phyloP scores from a whole-genome alignment of 106 monocot species.

The Dendrobium chrysotoxum region DNA sequence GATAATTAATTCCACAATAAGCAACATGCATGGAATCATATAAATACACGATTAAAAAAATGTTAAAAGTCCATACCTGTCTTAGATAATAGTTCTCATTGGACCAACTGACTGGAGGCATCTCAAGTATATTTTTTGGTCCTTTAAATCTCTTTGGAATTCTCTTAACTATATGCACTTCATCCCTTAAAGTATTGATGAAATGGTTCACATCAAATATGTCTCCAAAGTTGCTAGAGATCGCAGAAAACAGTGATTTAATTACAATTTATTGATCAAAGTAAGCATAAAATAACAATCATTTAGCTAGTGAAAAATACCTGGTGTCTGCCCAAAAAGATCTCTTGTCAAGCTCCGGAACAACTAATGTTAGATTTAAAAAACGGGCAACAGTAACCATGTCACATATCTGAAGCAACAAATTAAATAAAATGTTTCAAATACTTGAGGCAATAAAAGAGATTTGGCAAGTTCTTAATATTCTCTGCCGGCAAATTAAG shows the following conservation, averaged over 20 bases:
- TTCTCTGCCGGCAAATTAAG: background rate
- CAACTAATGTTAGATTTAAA: slow-evolving; percentile 75
- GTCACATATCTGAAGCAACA: slow-evolving; percentile 81
- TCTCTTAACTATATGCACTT: slow-evolving; percentile 69
- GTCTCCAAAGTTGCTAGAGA: slow-evolving; percentile 72
- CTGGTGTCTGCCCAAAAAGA: slow-evolving; percentile 98
- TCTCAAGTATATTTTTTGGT: slow-evolving; percentile 26
- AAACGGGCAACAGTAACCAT: slow-evolving; percentile 84
- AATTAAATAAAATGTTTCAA: slow-evolving; percentile 8
- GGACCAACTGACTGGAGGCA: slow-evolving; percentile 97
- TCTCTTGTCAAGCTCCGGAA: slow-evolving; percentile 92
- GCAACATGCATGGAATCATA: background rate
- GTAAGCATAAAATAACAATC: background rate
- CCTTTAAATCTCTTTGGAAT: slow-evolving; percentile 54
- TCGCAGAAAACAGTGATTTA: slow-evolving; percentile 11
- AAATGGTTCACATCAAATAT: slow-evolving; percentile 94
- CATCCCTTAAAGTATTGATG: slow-evolving; percentile 70
- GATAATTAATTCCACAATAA: background rate
- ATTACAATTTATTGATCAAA: background rate
- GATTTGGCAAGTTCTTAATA: background rate
- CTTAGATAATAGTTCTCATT: slow-evolving; percentile 82
- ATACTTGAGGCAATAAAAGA: background rate
- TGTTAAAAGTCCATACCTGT: slow-evolving; percentile 50
- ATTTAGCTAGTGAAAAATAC: slow-evolving; percentile 21
- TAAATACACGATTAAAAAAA: background rate